These are phyloP conservation scores for Vickermania ingenoplastis DNA, from an alignment of 208 protist species.

Conservation along the genomic window DNA sequence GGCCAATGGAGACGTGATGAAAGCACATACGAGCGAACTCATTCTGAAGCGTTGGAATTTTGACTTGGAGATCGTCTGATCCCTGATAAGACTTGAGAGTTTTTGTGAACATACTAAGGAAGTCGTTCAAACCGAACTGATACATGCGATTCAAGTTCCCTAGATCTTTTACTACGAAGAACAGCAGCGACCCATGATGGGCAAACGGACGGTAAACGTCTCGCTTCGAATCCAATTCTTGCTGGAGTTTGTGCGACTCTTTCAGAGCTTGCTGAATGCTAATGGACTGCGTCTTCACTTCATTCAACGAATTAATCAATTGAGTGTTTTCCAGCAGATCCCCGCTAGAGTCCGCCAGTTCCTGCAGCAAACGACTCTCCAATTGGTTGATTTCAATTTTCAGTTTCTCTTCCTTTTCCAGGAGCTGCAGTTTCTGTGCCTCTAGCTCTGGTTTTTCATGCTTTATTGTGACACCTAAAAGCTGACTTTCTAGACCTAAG, in stretches of 20 bases:
- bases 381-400: conserved; percentile 92
- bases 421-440: conserved; percentile 85
- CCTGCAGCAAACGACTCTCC: conserved; percentile 87
- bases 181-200: conserved; percentile 77
- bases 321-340: conserved; percentile 94
- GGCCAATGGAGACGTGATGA: conserved; percentile 51
- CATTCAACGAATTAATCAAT: conserved; percentile 89
- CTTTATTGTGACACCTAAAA: conserved; percentile 92
- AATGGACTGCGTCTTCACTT: conserved; percentile 89
- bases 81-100: conserved; percentile 48
- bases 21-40: conserved; percentile 61
- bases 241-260: conserved; percentile 78
- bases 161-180: conserved; percentile 90
- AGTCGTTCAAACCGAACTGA: conserved; percentile 89
- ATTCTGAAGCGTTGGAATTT: conserved; percentile 45
- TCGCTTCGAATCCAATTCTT: conserved; percentile 90
- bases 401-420: conserved; percentile 92
- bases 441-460: conserved; percentile 96
- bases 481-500: conserved; percentile 93
- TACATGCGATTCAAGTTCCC: conserved; percentile 95
- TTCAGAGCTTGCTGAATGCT: conserved; percentile 80
- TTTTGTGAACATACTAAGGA: conserved; percentile 76
- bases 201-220: conserved; percentile 92
- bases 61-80: conserved; percentile 19
- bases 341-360: conserved; percentile 89